Conservation (phyloP, 2,329 filamentous ascomycete species). For the Dryadomyces sulphureus region DNA sequence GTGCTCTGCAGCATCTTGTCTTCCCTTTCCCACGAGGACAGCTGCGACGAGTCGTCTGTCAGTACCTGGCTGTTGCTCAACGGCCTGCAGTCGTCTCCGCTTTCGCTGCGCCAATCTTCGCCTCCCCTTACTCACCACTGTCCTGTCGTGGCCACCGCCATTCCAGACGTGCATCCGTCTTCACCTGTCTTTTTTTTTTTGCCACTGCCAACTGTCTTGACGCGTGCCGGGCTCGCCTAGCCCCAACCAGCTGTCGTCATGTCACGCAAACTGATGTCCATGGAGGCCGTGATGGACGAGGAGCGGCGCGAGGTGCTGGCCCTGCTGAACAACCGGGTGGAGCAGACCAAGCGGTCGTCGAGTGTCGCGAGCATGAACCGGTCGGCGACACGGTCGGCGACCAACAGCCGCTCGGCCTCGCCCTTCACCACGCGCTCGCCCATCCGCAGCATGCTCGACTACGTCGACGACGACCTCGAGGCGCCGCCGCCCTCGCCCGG, state of each 20-base stretch:
- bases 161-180: not conserved
- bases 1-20: not conserved
- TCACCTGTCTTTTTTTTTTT: not conserved
- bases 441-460: conserved; percentile 49
- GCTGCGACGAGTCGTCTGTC: no score
- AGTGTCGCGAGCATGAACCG: conserved; percentile 11
- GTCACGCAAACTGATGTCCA: conserved; percentile 45
- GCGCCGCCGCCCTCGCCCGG: conserved; percentile 10
- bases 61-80: no score
- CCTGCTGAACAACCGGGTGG: conserved; percentile 31
- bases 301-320: conserved; percentile 61
- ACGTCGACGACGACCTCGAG: conserved; percentile 27
- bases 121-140: no score
- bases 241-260: conserved; percentile 13
- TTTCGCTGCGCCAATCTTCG: not conserved
- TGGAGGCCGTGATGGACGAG: conserved; percentile 63
- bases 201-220: no score
- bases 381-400: no score
- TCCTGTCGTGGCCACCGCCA: not conserved
- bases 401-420: conserved; percentile 30
- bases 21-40: not conserved
- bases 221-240: not conserved
- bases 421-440: conserved; percentile 47
- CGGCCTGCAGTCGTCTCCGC: not conserved
- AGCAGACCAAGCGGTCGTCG: not conserved